These are phyloP conservation scores for Eleusine indica DNA, from an alignment of 176 grass and related monocot species.

Conservation along the genomic window DNA sequence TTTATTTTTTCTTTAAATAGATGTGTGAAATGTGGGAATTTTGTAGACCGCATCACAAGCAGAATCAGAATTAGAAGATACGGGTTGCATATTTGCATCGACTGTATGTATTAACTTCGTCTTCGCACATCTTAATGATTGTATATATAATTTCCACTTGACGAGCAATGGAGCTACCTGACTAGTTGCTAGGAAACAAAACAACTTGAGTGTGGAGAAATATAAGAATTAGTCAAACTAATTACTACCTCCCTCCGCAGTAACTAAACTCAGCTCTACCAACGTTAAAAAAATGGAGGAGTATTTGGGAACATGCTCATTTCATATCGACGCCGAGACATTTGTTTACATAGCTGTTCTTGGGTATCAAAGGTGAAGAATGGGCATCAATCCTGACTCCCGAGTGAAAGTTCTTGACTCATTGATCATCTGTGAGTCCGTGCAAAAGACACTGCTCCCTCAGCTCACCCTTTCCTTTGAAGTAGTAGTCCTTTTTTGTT, in stretches of 20 bases:
- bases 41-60: background rate
- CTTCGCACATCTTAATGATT: background rate
- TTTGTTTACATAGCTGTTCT: background rate
- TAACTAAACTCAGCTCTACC: no score
- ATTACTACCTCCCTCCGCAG: no score
- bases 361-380: background rate
- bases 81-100: background rate
- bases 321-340: background rate
- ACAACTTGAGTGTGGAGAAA: background rate
- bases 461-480: background rate
- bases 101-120: background rate
- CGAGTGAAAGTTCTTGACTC: background rate
- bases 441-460: background rate
- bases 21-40: no score
- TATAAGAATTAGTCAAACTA: background rate
- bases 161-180: background rate
- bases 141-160: background rate
- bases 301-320: background rate
- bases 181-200: background rate
- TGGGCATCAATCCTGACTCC: background rate
- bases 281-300: no score
- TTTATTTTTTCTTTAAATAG: no score
- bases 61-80: background rate
- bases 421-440: background rate
- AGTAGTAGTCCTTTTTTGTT: background rate